phyloP scores from a whole-genome alignment of 78 protist species.

The Dictyostelium intermedium region DNA sequence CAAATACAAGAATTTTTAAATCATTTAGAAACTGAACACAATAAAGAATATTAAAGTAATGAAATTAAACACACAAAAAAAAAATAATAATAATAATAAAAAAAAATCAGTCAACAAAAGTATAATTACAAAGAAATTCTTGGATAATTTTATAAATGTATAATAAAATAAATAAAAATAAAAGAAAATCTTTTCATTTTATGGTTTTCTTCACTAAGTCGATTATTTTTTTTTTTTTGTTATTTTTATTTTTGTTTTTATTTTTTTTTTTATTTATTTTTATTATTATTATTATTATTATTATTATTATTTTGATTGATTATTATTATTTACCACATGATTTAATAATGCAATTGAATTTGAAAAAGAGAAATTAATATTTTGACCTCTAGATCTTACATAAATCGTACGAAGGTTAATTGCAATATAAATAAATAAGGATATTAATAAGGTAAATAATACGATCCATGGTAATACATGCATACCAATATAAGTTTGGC shows the following conservation, averaged over 20 bases:
- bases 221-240: too few species aligned
- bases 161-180: not conserved
- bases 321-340: not conserved
- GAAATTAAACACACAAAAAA: not conserved
- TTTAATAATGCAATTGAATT: not conserved
- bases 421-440: constrained; percentile 1
- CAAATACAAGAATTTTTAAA: not conserved
- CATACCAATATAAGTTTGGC: constrained; percentile 8
- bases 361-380: not conserved
- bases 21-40: not conserved
- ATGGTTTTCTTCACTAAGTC: too few species aligned
- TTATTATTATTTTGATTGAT: too few species aligned
- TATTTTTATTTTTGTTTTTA: too few species aligned
- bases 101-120: not conserved
- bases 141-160: not conserved
- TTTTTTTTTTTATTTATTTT: not conserved
- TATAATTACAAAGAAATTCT: not conserved
- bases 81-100: too few species aligned
- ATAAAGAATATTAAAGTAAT: not conserved
- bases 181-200: too few species aligned
- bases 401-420: constrained; percentile 14
- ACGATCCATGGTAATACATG: constrained; percentile 37
- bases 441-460: not conserved
- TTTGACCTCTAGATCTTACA: constrained; percentile 40
- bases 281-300: not conserved